These are phyloP conservation scores for Neurospora cerealis DNA, from an alignment of 495 filamentous ascomycete species.

Conservation along the genomic window DNA sequence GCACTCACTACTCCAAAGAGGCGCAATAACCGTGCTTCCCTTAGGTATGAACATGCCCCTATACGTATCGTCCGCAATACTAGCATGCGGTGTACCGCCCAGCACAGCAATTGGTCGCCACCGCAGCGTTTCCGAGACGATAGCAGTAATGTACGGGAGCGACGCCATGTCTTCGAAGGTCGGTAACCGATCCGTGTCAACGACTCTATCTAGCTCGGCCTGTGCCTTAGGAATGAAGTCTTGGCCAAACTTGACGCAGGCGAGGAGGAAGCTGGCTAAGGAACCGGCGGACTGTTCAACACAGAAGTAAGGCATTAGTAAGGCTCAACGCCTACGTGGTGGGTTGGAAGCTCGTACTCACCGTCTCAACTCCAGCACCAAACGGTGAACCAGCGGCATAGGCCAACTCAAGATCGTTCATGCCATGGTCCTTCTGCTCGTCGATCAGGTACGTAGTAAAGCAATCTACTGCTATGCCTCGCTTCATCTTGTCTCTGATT, in stretches of 20 bases:
- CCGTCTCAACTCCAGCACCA: constrained; percentile 57
- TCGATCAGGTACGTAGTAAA: constrained; percentile 42
- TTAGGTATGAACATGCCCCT: constrained; percentile 42
- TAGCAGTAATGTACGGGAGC: constrained; percentile 36
- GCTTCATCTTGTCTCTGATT: constrained; percentile 19
- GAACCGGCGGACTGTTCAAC: constrained; percentile 30
- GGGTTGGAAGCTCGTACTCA: constrained; percentile 15
- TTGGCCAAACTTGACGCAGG: constrained; percentile 41
- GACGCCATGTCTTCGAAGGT: constrained; percentile 35
- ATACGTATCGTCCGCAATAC: constrained; percentile 46
- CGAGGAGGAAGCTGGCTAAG: constrained; percentile 46
- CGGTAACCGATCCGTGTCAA: constrained; percentile 41
- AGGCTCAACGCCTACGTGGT: neutral
- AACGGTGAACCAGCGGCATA: constrained; percentile 50
- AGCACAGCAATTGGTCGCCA: constrained; percentile 41
- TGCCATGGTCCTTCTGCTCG: constrained; percentile 33
- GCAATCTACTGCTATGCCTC: constrained; percentile 31
- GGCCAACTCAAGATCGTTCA: constrained; percentile 45
- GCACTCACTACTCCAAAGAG: constrained; percentile 36
- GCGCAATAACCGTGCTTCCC: constrained; percentile 43
- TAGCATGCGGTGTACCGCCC: constrained; percentile 50
- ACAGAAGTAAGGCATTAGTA: constrained; percentile 31
- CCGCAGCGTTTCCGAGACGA: constrained; percentile 42
- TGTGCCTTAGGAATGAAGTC: constrained; percentile 38
- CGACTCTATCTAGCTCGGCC: constrained; percentile 44